Conservation (phyloP, 345 rosid species). For the Gossypium rotundifolium region DNA sequence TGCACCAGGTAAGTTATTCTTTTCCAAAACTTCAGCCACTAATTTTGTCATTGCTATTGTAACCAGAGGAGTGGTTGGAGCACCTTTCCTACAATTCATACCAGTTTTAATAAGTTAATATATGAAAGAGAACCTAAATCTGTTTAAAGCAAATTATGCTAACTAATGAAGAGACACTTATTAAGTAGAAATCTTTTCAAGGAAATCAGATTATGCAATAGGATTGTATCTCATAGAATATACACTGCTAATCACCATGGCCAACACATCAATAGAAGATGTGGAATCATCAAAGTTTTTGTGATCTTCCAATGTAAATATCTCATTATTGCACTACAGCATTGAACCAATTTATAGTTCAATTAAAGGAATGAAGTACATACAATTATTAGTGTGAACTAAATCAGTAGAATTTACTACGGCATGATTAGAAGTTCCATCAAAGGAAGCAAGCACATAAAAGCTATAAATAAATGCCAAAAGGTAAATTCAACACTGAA, state of each 20-base stretch:
- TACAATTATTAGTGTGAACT: background rate
- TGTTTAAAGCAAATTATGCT: background rate
- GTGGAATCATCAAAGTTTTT: background rate
- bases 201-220: background rate
- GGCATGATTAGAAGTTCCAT: background rate
- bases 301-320: background rate
- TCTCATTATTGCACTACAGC: background rate
- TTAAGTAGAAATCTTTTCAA: background rate
- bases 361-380: background rate
- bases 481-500: background rate
- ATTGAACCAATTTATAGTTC: background rate
- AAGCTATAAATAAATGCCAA: background rate
- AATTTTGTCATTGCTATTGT: slow-evolving; percentile 91
- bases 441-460: background rate
- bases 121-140: background rate
- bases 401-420: background rate
- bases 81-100: slow-evolving; percentile 74
- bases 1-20: slow-evolving; percentile 81
- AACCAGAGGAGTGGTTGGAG: slow-evolving; percentile 89
- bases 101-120: background rate
- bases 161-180: background rate
- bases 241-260: background rate
- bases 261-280: background rate
- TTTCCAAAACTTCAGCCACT: slow-evolving; percentile 80
- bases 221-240: background rate